A percentile compares a stretch with the other conserved stretches of the same genome.
Evolutionary conservation across 2,329 filamentous ascomycete species (phyloP).

Genomic region (Apiospora rasikravindrae): DNA sequence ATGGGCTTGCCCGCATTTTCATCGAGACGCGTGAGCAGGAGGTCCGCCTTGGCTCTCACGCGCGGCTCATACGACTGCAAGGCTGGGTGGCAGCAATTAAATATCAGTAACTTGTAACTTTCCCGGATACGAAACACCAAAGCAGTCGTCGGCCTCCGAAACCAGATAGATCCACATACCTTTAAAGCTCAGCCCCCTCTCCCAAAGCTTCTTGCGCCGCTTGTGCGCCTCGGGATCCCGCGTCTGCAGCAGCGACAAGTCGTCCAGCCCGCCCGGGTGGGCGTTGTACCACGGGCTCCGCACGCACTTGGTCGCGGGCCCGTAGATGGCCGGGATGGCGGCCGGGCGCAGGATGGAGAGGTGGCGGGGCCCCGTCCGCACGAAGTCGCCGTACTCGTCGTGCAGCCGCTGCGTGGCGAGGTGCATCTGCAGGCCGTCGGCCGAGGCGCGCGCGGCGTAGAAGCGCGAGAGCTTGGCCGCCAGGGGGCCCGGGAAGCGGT

Average conservation of each 20-base stretch:
- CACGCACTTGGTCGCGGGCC: not conserved
- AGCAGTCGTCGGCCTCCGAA: not conserved
- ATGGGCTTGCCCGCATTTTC: slow-evolving; percentile 16
- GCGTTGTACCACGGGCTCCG: not conserved
- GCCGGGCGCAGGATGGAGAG: slow-evolving; percentile 21
- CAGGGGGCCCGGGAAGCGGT: slow-evolving; percentile 24
- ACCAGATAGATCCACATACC: not conserved
- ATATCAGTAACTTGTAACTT: not conserved
- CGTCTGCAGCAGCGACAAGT: not conserved
- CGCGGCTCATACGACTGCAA: slow-evolving; percentile 19
- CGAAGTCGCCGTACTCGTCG: slow-evolving; percentile 22
- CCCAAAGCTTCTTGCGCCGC: slow-evolving; percentile 18
- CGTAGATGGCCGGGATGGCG: not conserved
- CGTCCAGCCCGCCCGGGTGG: not conserved
- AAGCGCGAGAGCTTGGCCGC: slow-evolving; percentile 21
- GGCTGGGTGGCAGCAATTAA: too few relatives aligned
- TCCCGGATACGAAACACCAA: not conserved
- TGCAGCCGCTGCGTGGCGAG: slow-evolving; percentile 17
- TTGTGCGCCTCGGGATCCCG: not conserved
- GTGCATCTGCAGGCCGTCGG: slow-evolving; percentile 17
- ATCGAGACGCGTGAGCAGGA: slow-evolving; percentile 6
- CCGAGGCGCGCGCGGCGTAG: slow-evolving; percentile 20
- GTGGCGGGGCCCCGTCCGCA: slow-evolving; percentile 25
- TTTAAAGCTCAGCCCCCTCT: slow-evolving; percentile 22
- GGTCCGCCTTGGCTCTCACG: slow-evolving; percentile 19